Evolutionary conservation across 1,139 yeast genomes (phyloP), one percentile per base, ranked within the genome.

Genomic region (Kluyveromyces sp.): DNA sequence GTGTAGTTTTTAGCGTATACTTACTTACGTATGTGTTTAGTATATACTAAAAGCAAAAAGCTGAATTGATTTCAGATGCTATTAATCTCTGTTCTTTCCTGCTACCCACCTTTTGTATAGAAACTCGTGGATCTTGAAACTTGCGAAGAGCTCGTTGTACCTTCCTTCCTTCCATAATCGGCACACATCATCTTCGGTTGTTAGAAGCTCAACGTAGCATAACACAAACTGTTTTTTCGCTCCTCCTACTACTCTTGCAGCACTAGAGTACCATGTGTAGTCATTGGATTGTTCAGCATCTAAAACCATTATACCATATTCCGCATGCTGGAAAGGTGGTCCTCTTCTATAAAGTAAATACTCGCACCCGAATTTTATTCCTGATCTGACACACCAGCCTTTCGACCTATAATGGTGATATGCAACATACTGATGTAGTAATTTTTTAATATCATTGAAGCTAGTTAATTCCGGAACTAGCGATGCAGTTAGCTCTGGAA

Each of bases 281-380:
- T 61, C 64, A 26, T 54, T 50, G 2, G 52, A 39, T 15, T 47
- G 53, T 4, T 55, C 48, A 29, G 77, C 49, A 75, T 69, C 71
- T 80, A 81, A 54, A 0, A 85, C 71, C 55, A 76, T 63, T 2
- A 81, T 62, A 3, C 94, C 87, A 63, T 79, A 87, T 57, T 89
- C 96, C 0, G 98, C 97, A 63, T 92, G 99, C 41, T 83, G 78
- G 61, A 90, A 89, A 1, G 97, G 97, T 7, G 98, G 98, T 0
- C 99, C 99, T 48, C 92, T 73, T 48, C 83, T 79, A 63, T 92
- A 92, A 5, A 92, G 69, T 25, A 92, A 68, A 64, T 72, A 82
- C 56, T 90, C 95, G 26, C 87, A 77, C 1, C 97, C 96, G 65
- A 92, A 92, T 62, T 92, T 92, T 48, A 90, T 78, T 0, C 97